Evolutionary conservation across 2,329 filamentous ascomycete species (phyloP), one percentile per base, ranked within the genome.

Genomic region (Neofusicoccum cordaticola): DNA sequence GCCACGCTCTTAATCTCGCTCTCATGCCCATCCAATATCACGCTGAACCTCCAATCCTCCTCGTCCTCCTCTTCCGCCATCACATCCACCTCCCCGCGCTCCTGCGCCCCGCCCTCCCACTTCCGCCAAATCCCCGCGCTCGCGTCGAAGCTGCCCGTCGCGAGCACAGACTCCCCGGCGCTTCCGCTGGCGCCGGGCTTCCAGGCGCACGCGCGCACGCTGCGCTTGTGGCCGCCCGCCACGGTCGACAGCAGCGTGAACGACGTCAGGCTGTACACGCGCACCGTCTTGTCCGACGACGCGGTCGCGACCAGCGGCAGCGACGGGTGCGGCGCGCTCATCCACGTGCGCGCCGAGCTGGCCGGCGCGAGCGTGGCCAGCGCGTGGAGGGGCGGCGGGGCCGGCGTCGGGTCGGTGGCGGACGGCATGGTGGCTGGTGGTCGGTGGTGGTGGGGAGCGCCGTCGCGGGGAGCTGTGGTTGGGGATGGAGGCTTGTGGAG

Each of bases 21-120:
- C 73, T 98, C 95, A 75, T 98, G 95, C 0, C 95, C 95, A 72
- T 98, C 95, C 0, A 99, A 84, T 1, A 98, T 90, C 7, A 97
- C 88, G 0, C 91, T 91, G 72, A 97, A 96, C 60, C 93, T 89
- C 91, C 95, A 99, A 67, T 97, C 93, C 61, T 93, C 90, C 0
- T 90, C 86, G 3, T 87, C 88, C 1, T 78, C 76, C 3, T 64
- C 67, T 52, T 66, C 13, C 47, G 66, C 37, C 41, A 8, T 45
- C 44, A 22, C 22, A 22, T 22, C n/a, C 53, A 22, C 69, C 86
- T 85, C 79, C 85, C 22, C 22, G 22, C 22, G 22, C 22, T 22
- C 22, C 22, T 22, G 22, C 22, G 22, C 22, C 22, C 22, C 22
- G 22, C 22, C 22, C 85, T 88, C 94, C 88, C 96, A 71, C 91